Conservation (phyloP, 371 early-diverging fungal genomes). For the Mortierella sp. region DNA sequence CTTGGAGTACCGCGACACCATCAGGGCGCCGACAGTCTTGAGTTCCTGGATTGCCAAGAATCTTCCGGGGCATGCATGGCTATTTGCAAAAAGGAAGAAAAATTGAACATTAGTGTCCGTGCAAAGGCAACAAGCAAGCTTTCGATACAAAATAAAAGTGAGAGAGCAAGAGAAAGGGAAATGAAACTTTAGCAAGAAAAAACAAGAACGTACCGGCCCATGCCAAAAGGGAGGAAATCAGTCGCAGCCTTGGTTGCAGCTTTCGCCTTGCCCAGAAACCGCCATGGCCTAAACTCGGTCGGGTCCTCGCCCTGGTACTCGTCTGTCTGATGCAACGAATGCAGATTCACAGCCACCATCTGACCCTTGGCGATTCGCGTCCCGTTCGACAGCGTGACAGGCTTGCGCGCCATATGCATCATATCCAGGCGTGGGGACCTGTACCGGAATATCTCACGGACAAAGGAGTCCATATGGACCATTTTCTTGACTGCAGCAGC, state of each 20-base stretch:
- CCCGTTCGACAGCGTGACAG: constrained; percentile 60
- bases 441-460: constrained; percentile 61
- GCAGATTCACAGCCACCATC: constrained; percentile 35
- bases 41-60: constrained; percentile 51
- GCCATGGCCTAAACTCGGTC: constrained; percentile 60
- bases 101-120: neutral
- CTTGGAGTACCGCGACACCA: constrained; percentile 43
- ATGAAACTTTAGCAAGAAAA: no score
- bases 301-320: constrained; percentile 38
- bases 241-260: constrained; percentile 56
- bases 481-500: constrained; percentile 55
- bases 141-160: neutral
- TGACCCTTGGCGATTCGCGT: constrained; percentile 59
- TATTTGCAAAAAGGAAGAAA: neutral
- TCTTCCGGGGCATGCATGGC: constrained; percentile 61
- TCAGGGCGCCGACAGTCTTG: constrained; percentile 33
- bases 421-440: constrained; percentile 34
- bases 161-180: neutral
- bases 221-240: constrained; percentile 65
- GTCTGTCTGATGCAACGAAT: constrained; percentile 24
- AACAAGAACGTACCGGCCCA: constrained; percentile 59
- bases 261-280: constrained; percentile 61
- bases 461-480: constrained; percentile 64
- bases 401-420: constrained; percentile 51
- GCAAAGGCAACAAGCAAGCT: neutral